These are phyloP conservation scores for Aspergillus unguis DNA, from an alignment of 2,329 filamentous ascomycete genomes.

Conservation along the genomic window DNA sequence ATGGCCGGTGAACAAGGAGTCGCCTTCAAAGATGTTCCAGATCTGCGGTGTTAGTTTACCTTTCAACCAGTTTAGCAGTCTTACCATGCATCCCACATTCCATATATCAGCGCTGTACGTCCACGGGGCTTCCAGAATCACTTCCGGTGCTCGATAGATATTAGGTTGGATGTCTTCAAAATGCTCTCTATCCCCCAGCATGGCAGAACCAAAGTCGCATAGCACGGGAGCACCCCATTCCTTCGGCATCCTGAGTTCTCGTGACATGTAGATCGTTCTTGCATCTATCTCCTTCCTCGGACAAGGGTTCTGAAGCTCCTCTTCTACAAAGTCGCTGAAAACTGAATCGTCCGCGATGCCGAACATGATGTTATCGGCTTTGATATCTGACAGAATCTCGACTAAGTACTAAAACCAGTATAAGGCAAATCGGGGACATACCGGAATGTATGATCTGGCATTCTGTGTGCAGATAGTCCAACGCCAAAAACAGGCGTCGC, in stretches of 20 bases:
- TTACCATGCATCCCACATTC: constrained; percentile 52
- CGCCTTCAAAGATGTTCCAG: constrained; percentile 51
- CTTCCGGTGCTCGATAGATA: constrained; percentile 42
- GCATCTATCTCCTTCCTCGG: constrained; percentile 44
- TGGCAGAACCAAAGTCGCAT: constrained; percentile 52
- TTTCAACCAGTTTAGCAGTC: constrained; percentile 9
- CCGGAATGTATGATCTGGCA: constrained; percentile 48
- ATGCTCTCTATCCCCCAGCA: constrained; percentile 36
- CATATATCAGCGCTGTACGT: constrained; percentile 51
- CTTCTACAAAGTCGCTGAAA: constrained; percentile 40
- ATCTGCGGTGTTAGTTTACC: constrained; percentile 31
- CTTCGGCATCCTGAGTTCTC: constrained; percentile 26
- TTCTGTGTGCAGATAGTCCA: constrained; percentile 48
- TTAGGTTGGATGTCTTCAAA: constrained; percentile 28
- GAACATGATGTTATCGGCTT: constrained; percentile 49
- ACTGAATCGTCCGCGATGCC: constrained; percentile 41
- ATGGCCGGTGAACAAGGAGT: constrained; percentile 42
- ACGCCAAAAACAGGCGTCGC: constrained; percentile 40
- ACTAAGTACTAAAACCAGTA: no score
- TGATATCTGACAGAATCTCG: constrained; percentile 39
- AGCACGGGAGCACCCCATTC: constrained; percentile 37
- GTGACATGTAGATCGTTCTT: constrained; percentile 45
- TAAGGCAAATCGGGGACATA: constrained; percentile 20
- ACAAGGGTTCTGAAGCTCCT: constrained; percentile 39
- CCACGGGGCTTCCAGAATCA: constrained; percentile 49